Base-by-base conservation (phyloP, 371 early-diverging fungal genomes). In the Mortierella sp. region DNA sequence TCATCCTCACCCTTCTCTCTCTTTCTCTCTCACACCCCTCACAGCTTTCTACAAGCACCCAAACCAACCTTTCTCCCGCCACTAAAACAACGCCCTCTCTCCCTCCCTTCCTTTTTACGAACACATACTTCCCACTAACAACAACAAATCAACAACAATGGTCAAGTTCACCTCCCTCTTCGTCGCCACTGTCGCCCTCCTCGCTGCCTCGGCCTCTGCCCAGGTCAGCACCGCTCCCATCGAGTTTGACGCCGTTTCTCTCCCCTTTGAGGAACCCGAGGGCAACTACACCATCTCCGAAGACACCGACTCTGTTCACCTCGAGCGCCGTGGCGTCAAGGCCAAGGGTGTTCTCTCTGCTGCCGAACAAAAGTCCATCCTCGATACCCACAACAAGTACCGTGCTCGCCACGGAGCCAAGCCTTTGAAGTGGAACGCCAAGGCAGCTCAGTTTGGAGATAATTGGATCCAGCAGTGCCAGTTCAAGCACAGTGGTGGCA, bases 371-470 rank as follows among this genome's bases (percentile, higher is more conserved):
- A 63, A 83, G 77, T 11, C 38, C 47, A 83, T 83, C 73, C 72
- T 92, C 48, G 80, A 82, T 24, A 50, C 81, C n/a, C 91, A 91
- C 72, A 93, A 93, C 86, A 83, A 89, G 52, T 84, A 78, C 77
- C 91, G 92, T 74, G 86, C 88, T 2, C 85, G 72, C 14, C 92
- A 93, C 75, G 82, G 86, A 21, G 88, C 90, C 42, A 89, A 90
- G 54, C 74, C 90, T 13, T 65, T 93, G 74, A 88, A 71, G 38
- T 93, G 92, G 92, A 89, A 85, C 78, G 63, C 42, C 19, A 89
- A 71, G 9, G 73, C 91, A 13, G 93, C 90, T 47, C 54, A 45
- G 2, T 91, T 88, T 73, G 92, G 91, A 24, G 88, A 90, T 75
- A 86, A 89, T 21, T 91, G 90, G 90, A 84, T 90, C 73, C 87